Conservation (phyloP, 2,329 filamentous ascomycete species). For the Dothidotthia symphoricarpi region DNA sequence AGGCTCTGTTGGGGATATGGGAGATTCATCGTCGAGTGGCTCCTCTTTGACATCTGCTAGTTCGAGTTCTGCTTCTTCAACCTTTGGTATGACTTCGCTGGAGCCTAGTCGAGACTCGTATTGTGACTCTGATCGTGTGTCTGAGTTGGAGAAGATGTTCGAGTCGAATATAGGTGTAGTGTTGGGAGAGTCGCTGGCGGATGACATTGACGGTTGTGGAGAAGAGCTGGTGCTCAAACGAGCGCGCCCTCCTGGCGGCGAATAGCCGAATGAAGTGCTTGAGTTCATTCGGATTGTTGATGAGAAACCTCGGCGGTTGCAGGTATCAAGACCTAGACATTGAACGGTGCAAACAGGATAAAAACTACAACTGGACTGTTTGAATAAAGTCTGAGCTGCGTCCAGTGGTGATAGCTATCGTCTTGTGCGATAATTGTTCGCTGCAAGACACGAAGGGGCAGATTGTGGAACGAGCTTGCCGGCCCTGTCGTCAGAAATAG, state of each 20-base stretch:
- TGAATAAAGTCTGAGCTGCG: no score
- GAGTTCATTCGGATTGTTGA: slow-evolving; percentile 37
- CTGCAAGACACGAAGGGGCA: slow-evolving; percentile 1
- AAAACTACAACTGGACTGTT: no score
- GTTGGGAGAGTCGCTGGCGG: slow-evolving; percentile 42
- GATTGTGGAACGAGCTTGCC: slow-evolving; percentile 10
- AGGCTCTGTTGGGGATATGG: slow-evolving; percentile 38
- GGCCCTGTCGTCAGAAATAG: slow-evolving; percentile 8
- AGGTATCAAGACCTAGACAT: slow-evolving; percentile 24
- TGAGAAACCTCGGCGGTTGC: slow-evolving; percentile 18
- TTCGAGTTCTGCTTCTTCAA: slow-evolving; percentile 54
- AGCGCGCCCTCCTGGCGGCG: slow-evolving; percentile 32
- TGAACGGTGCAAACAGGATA: slow-evolving; percentile 12
- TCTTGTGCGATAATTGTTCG: no score
- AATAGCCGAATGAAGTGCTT: slow-evolving; percentile 36
- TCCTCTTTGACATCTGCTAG: slow-evolving; percentile 41
- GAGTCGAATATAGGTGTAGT: slow-evolving; percentile 38
- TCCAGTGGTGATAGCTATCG: no score
- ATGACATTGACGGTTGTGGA: slow-evolving; percentile 43
- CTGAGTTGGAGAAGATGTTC: slow-evolving; percentile 21
- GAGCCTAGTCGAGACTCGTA: slow-evolving; percentile 24
- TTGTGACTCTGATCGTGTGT: slow-evolving; percentile 29
- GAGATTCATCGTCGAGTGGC: slow-evolving; percentile 30
- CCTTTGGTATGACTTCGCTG: slow-evolving; percentile 51
- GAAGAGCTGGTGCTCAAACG: slow-evolving; percentile 44